phyloP scores from a whole-genome alignment of 139 green algal genomes.

The Pleodorina starrii region DNA sequence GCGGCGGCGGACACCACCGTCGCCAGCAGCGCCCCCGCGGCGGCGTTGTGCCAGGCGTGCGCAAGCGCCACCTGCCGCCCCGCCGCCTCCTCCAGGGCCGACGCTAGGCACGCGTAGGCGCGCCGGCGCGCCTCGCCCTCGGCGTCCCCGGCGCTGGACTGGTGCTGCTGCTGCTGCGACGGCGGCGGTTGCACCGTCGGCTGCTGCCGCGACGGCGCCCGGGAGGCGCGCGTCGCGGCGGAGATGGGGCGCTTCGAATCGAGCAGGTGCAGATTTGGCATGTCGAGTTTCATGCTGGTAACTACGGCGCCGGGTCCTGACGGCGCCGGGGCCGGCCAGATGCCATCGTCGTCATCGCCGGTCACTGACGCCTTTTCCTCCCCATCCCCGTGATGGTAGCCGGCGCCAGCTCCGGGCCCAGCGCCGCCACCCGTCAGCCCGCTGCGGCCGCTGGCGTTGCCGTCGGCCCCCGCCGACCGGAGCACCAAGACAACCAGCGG shows the following conservation, averaged over 20 bases:
- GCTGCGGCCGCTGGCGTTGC: background rate
- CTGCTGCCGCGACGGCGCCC: background rate
- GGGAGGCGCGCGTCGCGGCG: background rate
- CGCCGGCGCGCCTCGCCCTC: background rate
- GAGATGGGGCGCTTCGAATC: background rate
- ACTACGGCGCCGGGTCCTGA: background rate
- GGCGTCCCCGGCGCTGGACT: background rate
- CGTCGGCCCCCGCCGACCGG: background rate
- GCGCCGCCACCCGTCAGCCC: background rate
- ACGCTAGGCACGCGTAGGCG: background rate
- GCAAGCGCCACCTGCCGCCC: background rate
- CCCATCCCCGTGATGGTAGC: background rate
- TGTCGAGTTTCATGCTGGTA: conserved; percentile 9
- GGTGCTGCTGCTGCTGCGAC: too few species aligned
- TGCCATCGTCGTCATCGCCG: background rate
- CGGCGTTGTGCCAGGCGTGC: conserved; percentile 33
- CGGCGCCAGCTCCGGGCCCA: background rate
- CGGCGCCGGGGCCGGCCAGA: background rate
- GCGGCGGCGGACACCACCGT: too few species aligned
- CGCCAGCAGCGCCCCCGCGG: background rate
- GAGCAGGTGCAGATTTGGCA: background rate
- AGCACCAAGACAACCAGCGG: conserved; percentile 32
- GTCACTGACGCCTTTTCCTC: background rate
- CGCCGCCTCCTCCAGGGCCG: background rate
- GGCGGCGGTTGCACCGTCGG: background rate